These are phyloP conservation scores for Pezicula carpinea DNA, from an alignment of 2,329 filamentous ascomycete genomes.

Conservation along the genomic window DNA sequence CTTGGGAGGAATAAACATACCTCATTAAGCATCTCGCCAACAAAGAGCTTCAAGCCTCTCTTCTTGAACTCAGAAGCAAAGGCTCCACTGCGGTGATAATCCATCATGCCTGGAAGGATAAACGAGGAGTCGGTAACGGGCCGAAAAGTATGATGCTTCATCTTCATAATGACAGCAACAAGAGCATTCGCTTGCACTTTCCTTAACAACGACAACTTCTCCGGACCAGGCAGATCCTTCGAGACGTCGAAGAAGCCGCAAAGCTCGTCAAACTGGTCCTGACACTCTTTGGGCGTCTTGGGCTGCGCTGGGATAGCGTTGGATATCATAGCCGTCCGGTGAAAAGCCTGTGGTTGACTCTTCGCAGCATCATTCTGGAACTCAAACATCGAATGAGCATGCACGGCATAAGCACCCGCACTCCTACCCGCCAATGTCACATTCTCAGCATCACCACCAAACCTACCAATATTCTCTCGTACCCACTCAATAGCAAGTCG, in stretches of 20 bases:
- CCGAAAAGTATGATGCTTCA: conserved; percentile 42
- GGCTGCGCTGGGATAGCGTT: conserved; percentile 42
- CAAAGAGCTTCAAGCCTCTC: conserved; percentile 32
- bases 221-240: conserved; percentile 9
- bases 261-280: conserved; percentile 39
- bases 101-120: conserved; percentile 32
- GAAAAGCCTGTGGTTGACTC: conserved; percentile 4
- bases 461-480: conserved; percentile 36
- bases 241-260: conserved; percentile 31
- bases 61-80: conserved; percentile 35
- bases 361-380: conserved; percentile 20
- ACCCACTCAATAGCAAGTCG: conserved; percentile 47
- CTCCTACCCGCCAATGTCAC: conserved; percentile 40
- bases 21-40: conserved; percentile 40
- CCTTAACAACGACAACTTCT: conserved; percentile 32
- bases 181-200: conserved; percentile 29
- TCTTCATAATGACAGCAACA: conserved; percentile 29
- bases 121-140: conserved; percentile 39
- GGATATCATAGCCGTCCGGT: conserved; percentile 33
- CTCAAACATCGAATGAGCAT: conserved; percentile 36
- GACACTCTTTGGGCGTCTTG: conserved; percentile 31
- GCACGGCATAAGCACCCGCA: conserved; percentile 39
- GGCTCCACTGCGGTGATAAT: conserved; percentile 31
- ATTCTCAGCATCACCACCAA: conserved; percentile 38
- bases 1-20: no score